These are phyloP conservation scores for Penicillium expansum DNA, from an alignment of 2,329 filamentous ascomycete species.

Conservation along the genomic window DNA sequence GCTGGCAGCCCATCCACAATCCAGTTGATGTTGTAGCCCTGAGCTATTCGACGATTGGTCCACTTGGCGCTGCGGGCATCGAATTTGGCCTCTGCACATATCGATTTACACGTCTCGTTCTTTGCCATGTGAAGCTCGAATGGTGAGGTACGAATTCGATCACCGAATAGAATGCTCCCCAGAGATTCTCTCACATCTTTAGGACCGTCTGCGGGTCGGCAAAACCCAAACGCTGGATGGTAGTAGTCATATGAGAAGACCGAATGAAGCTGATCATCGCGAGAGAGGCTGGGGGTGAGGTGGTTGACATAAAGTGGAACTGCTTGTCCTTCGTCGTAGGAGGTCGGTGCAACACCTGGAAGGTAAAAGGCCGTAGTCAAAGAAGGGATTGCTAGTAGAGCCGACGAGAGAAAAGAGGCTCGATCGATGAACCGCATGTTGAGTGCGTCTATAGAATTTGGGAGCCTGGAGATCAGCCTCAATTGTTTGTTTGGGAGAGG, in stretches of 20 bases:
- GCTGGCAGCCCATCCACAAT: slow-evolving; percentile 91
- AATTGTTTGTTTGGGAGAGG: slow-evolving; percentile 11
- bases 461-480: slow-evolving; percentile 14
- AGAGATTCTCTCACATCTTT: slow-evolving; percentile 81
- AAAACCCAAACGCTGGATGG: slow-evolving; percentile 82
- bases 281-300: slow-evolving; percentile 78
- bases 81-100: slow-evolving; percentile 69
- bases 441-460: slow-evolving; percentile 16
- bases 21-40: slow-evolving; percentile 93
- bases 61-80: slow-evolving; percentile 68
- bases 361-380: slow-evolving; percentile 79
- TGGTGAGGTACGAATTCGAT: slow-evolving; percentile 94
- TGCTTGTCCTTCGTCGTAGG: slow-evolving; percentile 74
- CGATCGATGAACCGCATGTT: slow-evolving; percentile 39
- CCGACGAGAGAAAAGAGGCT: slow-evolving; percentile 28
- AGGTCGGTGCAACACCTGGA: slow-evolving; percentile 89
- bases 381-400: slow-evolving; percentile 33
- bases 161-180: slow-evolving; percentile 94
- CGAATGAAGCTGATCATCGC: slow-evolving; percentile 81
- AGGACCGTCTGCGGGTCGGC: slow-evolving; percentile 71
- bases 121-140: slow-evolving; percentile 82
- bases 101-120: slow-evolving; percentile 81
- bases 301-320: slow-evolving; percentile 92
- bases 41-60: slow-evolving; percentile 75
- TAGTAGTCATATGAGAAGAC: slow-evolving; percentile 97